phyloP scores from a whole-genome alignment of 1,284 basidiomycete genomes.

The Papiliotrema nemorosa region DNA sequence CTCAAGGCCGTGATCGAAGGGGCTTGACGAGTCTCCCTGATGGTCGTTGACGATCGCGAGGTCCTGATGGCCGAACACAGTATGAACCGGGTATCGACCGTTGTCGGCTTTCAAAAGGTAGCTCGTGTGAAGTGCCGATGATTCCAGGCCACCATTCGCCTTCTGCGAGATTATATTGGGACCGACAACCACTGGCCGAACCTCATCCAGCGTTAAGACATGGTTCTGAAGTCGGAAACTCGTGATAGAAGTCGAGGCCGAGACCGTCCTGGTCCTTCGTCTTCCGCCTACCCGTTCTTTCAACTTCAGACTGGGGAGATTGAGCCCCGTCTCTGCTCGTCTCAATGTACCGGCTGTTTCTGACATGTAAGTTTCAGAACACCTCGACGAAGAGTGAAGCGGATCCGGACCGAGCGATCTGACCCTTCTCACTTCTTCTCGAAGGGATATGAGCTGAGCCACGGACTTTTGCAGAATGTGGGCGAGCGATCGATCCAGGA shows the following conservation, averaged over 20 bases:
- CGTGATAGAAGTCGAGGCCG: not conserved
- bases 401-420: not conserved
- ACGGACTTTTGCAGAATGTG: constrained; percentile 3
- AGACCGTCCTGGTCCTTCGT: not conserved
- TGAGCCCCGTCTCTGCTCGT: not conserved
- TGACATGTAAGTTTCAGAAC: not conserved
- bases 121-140: too few species aligned
- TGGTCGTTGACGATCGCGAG: too few species aligned
- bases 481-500: constrained; percentile 1
- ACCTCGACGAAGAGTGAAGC: too few species aligned
- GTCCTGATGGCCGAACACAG: too few species aligned
- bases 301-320: not conserved
- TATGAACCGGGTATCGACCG: not conserved
- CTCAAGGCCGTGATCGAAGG: too few species aligned
- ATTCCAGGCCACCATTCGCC: too few species aligned
- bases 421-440: constrained; percentile 5
- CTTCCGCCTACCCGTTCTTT: not conserved
- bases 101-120: not conserved
- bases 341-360: not conserved
- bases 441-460: constrained; percentile 1
- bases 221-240: not conserved
- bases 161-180: too few species aligned
- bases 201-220: constrained; percentile 1
- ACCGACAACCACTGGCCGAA: not conserved
- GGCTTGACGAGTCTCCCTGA: too few species aligned